A percentile compares a stretch with the other conserved stretches of the same genome.
Conservation (phyloP, 306 rosid genomes). For the Sindora glabra region DNA sequence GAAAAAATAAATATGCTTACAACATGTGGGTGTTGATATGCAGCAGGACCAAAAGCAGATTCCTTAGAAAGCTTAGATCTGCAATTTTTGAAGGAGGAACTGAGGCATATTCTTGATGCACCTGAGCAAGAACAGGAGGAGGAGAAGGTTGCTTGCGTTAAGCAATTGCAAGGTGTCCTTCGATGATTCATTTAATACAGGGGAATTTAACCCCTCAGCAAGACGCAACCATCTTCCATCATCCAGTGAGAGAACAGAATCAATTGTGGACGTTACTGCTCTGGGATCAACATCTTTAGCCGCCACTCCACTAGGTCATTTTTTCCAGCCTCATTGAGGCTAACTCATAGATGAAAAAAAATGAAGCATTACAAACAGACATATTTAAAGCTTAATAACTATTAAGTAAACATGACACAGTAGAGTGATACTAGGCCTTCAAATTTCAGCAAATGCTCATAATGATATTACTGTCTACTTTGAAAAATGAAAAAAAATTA, state of each 20-base stretch:
- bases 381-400: conserved; percentile 11
- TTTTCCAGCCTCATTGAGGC: conserved; percentile 60
- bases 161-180: conserved; percentile 54
- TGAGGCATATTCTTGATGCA: conserved; percentile 43
- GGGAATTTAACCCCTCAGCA: conserved; percentile 42
- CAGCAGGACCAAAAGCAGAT: no score
- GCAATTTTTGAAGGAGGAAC: conserved; percentile 94
- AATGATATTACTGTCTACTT: no score
- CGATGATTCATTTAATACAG: conserved; percentile 39
- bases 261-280: conserved; percentile 54
- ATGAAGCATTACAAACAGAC: conserved; percentile 25
- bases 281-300: conserved; percentile 51
- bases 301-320: conserved; percentile 62
- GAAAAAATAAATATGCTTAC: conserved; percentile 42
- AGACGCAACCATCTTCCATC: conserved; percentile 69
- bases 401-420: conserved; percentile 7
- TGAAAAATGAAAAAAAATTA: no score
- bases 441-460: no score
- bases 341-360: conserved; percentile 28
- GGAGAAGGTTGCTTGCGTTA: conserved; percentile 74
- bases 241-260: conserved; percentile 78
- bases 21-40: conserved; percentile 73
- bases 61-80: conserved; percentile 64
- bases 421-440: not conserved
- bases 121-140: conserved; percentile 88